Base-by-base conservation (phyloP, 169 alveolate genomes). In the Plasmodium vinckei region DNA sequence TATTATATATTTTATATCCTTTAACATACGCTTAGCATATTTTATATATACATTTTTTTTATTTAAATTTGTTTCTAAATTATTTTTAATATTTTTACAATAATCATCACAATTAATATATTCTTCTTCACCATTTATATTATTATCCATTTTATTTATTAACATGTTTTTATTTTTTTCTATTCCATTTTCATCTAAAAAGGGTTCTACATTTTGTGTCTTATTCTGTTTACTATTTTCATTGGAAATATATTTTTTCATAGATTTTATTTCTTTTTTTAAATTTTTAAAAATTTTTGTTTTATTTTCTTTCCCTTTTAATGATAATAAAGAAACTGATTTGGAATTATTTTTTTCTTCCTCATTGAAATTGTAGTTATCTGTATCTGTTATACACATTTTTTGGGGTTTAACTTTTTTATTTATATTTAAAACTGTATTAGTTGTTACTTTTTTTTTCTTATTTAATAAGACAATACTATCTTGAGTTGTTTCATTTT, bases 1-100 rank as follows among this genome's bases (percentile, higher is more conserved):
- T 42, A 53, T 33, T 64, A 79, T 79, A 60, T 21, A 19, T 54
- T 60, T 57, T 64, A 79, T 61, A 54, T 51, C 49, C 21, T 79
- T 79, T n/a, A 23, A 71, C 12, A 79, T 27, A 53, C 46, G 33
- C 2, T 56, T 79, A 9, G 68, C 19, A 59, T 71, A 69, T 53
- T 79, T 79, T 68, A 51, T 79, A 65, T 65, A 25, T 25, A 7
- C 21, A 42, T 54, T 64, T 49, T 64, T 13, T 25, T 67, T 75
- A 23, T 25, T 10, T 7, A 51, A 51, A 51, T 15, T 51, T 15
- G 19, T n/a, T 21, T 60, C 68, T 64, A 75, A 54, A 49, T 75
- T 75, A 1, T 67, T 69, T 25, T 42, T 75, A 21, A 75, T 5
- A 21, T 64, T 75, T 33, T 33, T 33, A 33, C 3, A 33, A 33